Percentiles rank a stretch among this genome's conserved stretches.
Evolutionary conservation across 2,329 filamentous ascomycete genomes (phyloP).

Genomic region (Aureobasidium sp.): DNA sequence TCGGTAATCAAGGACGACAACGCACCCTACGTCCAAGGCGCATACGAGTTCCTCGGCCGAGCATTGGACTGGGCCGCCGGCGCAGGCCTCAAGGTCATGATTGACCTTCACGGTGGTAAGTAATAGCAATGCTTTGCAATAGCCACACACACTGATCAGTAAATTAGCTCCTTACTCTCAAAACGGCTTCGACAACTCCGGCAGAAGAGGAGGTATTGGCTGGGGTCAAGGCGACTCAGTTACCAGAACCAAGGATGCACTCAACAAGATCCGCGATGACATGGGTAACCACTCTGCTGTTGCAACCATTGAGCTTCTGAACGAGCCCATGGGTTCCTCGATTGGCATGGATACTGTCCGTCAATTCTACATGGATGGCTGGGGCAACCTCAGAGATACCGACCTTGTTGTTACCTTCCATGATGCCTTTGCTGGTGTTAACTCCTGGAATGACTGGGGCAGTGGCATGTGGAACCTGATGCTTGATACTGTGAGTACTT

Average conservation of each 20-base stretch:
- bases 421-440: constrained; percentile 42
- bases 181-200: constrained; percentile 63
- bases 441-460: constrained; percentile 39
- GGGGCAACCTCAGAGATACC: constrained; percentile 38
- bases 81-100: constrained; percentile 55
- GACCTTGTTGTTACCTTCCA: constrained; percentile 40
- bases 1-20: constrained; percentile 44
- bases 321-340: constrained; percentile 40
- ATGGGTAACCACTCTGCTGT: constrained; percentile 40
- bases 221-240: constrained; percentile 41
- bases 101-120: constrained; percentile 61
- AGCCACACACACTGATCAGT: constrained; percentile 4
- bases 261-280: constrained; percentile 43
- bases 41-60: constrained; percentile 50
- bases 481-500: constrained; percentile 33
- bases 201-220: constrained; percentile 41
- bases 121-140: constrained; percentile 11
- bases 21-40: constrained; percentile 58
- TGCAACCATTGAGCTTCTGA: constrained; percentile 41
- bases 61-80: constrained; percentile 53
- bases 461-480: constrained; percentile 38
- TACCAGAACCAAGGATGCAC: constrained; percentile 34
- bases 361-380: constrained; percentile 44
- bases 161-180: constrained; percentile 51
- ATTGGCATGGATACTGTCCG: constrained; percentile 38